Evolutionary conservation across 768 basidiomycete genomes (phyloP), one percentile per base, ranked within the genome.

Genomic region (Boletus pseudo-olivaceus): DNA sequence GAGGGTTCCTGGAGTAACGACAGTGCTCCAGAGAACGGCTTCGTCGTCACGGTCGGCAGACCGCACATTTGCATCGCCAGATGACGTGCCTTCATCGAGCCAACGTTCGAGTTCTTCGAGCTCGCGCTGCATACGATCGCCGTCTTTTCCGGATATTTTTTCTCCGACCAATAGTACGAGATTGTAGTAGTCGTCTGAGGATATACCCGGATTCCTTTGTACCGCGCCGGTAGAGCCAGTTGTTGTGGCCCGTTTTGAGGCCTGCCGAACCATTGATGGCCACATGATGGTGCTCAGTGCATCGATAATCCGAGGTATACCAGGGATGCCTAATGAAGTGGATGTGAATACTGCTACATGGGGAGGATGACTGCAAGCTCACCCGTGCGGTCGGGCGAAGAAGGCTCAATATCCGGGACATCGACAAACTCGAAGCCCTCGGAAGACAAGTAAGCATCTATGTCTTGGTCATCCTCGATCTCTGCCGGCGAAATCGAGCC

Each of bases 231-330:
- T 43, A 29, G 43, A 40, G 34, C 38, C 42, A 27, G 49, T 23
- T n/a, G 44, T 34, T 0, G 44, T 45, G 15, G 12, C 30, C 3
- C 52, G 43, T 42, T 55, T 57, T 43, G 53, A 49, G 27, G 49
- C 30, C 35, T 54, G 59, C 4, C 50, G 62, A 43, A 80, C 71
- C 81, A 93, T 85, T 0, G 86, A 87, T 5, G 90, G 86, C 90
- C 90, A 93, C 85, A 93, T 90, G 62, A 93, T 82, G 1, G 91
- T 91, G 67, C 88, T 86, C 41, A 93, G 73, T 11, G 90, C 88
- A 63, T 91, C 89, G 19, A 89, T 61, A 8, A 91, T 83, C 26
- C 91, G 83, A 30, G 82, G 79, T 33, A 90, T 78, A 12, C 80
- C 80, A 15, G 66, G 79, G 48, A 82, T 75, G 17, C 72, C 83